Evolutionary conservation across 225 moss, liverwort and hornwort genomes (phyloP).

Genomic region (Pseudisothecium myosuroides): DNA sequence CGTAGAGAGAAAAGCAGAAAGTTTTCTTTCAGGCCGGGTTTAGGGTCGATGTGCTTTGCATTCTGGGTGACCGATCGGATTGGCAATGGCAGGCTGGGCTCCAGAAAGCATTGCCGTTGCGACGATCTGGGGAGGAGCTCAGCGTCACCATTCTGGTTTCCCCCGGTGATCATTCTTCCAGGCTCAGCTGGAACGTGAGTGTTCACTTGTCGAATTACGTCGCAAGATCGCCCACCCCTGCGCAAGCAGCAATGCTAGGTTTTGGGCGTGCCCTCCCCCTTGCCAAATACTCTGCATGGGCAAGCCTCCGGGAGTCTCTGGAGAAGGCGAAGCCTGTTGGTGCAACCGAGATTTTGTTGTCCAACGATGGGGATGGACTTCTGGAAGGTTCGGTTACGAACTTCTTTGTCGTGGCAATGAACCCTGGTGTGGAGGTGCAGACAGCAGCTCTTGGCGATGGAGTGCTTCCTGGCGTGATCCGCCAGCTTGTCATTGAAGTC

Average conservation of each 20-base stretch:
- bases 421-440: conserved; percentile 39
- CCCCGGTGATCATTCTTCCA: background rate
- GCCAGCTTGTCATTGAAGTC: conserved; percentile 36
- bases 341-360: conserved; percentile 58
- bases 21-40: background rate
- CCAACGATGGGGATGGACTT: conserved; percentile 59
- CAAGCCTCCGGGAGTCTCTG: conserved; percentile 40
- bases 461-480: conserved; percentile 62
- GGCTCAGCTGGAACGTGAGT: conserved; percentile 23
- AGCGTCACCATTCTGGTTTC: conserved; percentile 45
- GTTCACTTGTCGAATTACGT: conserved; percentile 61
- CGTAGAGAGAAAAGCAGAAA: background rate
- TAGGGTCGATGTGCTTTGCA: background rate
- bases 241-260: conserved; percentile 52
- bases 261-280: conserved; percentile 52
- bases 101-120: conserved; percentile 31
- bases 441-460: conserved; percentile 55
- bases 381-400: conserved; percentile 74
- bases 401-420: conserved; percentile 61
- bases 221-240: conserved; percentile 1
- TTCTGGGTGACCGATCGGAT: background rate
- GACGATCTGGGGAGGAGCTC: conserved; percentile 58
- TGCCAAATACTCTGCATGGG: conserved; percentile 73
- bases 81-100: conserved; percentile 41
- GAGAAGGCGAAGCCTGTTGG: conserved; percentile 41